phyloP scores from a whole-genome alignment of 2,329 filamentous ascomycete species.

The Colletotrichum limetticola region DNA sequence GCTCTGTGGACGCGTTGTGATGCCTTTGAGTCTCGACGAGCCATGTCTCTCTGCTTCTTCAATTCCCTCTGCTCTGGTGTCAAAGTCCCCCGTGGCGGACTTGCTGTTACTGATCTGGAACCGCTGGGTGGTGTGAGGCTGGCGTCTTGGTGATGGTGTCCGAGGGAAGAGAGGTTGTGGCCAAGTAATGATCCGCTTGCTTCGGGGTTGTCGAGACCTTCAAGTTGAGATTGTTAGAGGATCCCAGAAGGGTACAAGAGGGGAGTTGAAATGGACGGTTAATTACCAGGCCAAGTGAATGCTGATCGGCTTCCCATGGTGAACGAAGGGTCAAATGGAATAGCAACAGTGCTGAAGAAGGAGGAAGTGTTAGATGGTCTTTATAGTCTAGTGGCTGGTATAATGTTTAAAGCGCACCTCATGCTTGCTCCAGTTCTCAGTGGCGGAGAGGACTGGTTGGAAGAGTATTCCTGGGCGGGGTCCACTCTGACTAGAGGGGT shows the following conservation, averaged over 20 bases:
- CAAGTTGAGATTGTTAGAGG: conserved; percentile 17
- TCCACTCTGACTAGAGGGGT: conserved; percentile 47
- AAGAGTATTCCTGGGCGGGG: conserved; percentile 43
- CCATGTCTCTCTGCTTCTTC: conserved; percentile 70
- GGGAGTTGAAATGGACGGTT: neutral
- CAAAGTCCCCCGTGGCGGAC: conserved; percentile 64
- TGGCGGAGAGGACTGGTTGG: conserved; percentile 33
- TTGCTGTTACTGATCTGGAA: conserved; percentile 66
- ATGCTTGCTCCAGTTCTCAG: conserved; percentile 43
- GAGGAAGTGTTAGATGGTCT: conserved; percentile 24
- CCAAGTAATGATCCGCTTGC: conserved; percentile 47
- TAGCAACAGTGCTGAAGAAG: conserved; percentile 56
- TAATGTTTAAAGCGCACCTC: conserved; percentile 45
- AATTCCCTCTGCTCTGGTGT: conserved; percentile 71
- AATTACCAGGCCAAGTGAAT: conserved; percentile 62
- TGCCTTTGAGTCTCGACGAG: conserved; percentile 67
- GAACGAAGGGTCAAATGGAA: conserved; percentile 63
- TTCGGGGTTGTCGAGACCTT: conserved; percentile 44
- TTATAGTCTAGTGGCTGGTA: conserved; percentile 34
- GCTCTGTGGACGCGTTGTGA: conserved; percentile 61
- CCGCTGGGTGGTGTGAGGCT: conserved; percentile 62
- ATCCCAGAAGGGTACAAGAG: neutral
- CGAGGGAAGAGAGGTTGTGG: conserved; percentile 59
- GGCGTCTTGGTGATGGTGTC: conserved; percentile 56
- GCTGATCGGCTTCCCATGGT: conserved; percentile 62